Evolutionary conservation across 73 alveolate genomes (phyloP).

Genomic region (Vitrella brassicaformis): DNA sequence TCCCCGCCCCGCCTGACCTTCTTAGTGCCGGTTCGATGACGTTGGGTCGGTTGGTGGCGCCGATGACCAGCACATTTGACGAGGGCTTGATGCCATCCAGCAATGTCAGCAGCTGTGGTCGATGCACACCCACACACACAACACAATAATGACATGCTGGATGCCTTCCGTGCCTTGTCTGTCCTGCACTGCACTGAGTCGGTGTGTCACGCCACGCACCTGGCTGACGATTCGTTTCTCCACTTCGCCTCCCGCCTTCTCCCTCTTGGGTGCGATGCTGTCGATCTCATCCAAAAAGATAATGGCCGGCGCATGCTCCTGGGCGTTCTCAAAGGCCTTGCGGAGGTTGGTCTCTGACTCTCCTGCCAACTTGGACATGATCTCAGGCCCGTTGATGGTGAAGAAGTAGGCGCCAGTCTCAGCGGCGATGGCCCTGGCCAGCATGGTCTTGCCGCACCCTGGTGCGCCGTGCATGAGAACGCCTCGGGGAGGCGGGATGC

Average conservation of each 20-base stretch:
- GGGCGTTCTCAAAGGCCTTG: conserved; percentile 92
- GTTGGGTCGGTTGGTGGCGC: conserved; percentile 97
- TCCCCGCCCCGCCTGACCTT: conserved; percentile 39
- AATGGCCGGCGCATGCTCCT: conserved; percentile 85
- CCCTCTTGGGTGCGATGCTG: conserved; percentile 92
- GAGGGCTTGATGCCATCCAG: conserved; percentile 55
- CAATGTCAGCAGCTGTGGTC: conserved; percentile 65
- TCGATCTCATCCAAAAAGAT: conserved; percentile 97
- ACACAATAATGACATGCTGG: too few relatives aligned
- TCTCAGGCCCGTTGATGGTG: conserved; percentile 80
- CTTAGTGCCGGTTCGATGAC: conserved; percentile 88
- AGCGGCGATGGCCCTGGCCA: conserved; percentile 68
- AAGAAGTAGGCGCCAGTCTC: conserved; percentile 82
- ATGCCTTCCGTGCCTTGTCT: too few relatives aligned
- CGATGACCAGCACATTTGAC: conserved; percentile 76
- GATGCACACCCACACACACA: too few relatives aligned
- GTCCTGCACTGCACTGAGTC: too few relatives aligned
- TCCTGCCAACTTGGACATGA: conserved; percentile 96
- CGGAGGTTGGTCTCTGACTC: conserved; percentile 94
- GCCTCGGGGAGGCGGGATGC: conserved; percentile 97
- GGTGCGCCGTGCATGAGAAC: conserved; percentile 82
- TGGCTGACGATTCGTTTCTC: conserved; percentile 84
- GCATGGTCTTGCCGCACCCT: conserved; percentile 30
- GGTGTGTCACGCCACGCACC: too few relatives aligned
- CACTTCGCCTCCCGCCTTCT: conserved; percentile 72